phyloP scores from a whole-genome alignment of 2,329 filamentous ascomycete genomes.

The Stromatinia cepivora region DNA sequence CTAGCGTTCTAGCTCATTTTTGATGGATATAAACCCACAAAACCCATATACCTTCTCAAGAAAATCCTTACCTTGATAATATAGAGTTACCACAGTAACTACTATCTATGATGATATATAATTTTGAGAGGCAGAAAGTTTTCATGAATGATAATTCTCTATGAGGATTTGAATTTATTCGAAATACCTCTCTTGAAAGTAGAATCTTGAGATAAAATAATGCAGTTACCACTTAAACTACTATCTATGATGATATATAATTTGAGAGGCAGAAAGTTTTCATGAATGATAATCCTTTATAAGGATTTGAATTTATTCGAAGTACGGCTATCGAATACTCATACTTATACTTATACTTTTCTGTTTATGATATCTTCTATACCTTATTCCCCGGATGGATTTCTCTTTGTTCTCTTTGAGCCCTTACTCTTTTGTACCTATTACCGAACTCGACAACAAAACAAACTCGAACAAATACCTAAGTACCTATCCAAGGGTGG shows the following conservation, averaged over 20 bases:
- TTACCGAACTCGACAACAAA: neutral
- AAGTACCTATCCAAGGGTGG: neutral
- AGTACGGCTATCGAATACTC: neutral
- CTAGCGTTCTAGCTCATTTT: neutral
- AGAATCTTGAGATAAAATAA: too few species aligned
- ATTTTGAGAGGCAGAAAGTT: slow-evolving; percentile 1
- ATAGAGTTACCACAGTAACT: neutral
- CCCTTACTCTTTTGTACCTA: too few species aligned
- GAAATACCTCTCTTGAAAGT: too few species aligned
- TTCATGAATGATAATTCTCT: neutral
- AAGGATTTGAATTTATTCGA: neutral
- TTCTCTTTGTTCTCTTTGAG: too few species aligned
- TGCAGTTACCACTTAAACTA: rapidly evolving
- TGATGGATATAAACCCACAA: neutral
- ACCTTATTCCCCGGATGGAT: too few species aligned
- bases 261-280: slow-evolving; percentile 2
- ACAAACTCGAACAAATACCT: neutral
- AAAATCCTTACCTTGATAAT: neutral
- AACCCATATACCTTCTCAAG: neutral
- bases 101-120: neutral
- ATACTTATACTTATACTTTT: too few species aligned
- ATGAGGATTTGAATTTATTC: neutral
- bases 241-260: neutral
- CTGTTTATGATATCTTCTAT: too few species aligned
- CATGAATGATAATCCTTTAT: neutral